Evolutionary conservation across 371 early-diverging fungal species (phyloP), one percentile per base, ranked within the genome.

Genomic region (Mucor ambiguus): DNA sequence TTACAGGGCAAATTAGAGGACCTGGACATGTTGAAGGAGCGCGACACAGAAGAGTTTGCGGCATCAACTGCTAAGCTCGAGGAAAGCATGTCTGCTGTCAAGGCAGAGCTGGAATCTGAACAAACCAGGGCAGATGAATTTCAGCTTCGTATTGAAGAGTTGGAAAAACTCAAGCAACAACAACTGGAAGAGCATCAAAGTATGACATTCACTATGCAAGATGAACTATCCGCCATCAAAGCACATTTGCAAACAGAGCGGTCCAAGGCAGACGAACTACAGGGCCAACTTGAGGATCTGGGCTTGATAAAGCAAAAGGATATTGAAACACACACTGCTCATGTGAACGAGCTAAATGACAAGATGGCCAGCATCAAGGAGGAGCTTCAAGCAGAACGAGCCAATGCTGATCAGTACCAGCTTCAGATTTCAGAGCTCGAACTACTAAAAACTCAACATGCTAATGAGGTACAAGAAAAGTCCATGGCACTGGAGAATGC

Each of bases 1-100:
- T 57, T 67, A 16, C 54, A 67, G 44, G 46, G n/a, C 6, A 56
- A 67, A 9, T 16, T 67, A 0, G 57, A 56, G 4, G 46, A 57
- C 6, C 20, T 65, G n/a, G 52, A 59, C 16, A 29, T 26, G 6
- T 20, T 57, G 5, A 58, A 59, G 37, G 44, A 37, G n/a, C 22
- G 44, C 12, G 52, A 65, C 20, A 37, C 37, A 7, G 52, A 20
- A n/a, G 22, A 37, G 16, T 59, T 56, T 35, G 41, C 58, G n/a
- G 24, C 37, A 26, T 58, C 35, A 11, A 35, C 22, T 16, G 22
- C 66, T 2, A 41, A 54, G 18, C 32, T 63, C 6, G 56, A 63
- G 43, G 8, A 63, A 14, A 20, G 24, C 20, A 35, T 35, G 28
- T 35, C 38, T 24, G 55, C n/a, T 18, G 16, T 57, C 57, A 57